Conservation (phyloP, 176 grass and related monocot genomes). For the Ampelocalamus luodianensis region DNA sequence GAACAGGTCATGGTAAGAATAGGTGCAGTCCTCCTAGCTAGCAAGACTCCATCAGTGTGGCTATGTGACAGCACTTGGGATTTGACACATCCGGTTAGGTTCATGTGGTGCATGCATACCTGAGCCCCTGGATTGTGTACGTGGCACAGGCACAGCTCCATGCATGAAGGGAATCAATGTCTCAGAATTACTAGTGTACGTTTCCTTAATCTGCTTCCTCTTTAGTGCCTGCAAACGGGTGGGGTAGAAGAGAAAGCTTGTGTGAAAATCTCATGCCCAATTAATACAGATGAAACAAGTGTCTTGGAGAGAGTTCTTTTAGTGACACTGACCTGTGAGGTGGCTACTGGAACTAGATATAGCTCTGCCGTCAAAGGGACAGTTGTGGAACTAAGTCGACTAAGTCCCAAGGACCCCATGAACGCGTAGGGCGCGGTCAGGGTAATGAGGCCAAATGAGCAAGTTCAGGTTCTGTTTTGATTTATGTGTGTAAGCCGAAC, state of each 20-base stretch:
- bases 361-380: not conserved
- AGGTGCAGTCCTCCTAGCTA: too few relatives aligned
- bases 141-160: not conserved
- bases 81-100: conserved; percentile 25
- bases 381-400: conserved; percentile 11
- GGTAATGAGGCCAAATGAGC: conserved; percentile 34
- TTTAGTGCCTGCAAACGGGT: not conserved
- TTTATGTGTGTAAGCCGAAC: conserved; percentile 19
- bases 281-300: not conserved
- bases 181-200: not conserved
- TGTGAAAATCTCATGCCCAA: not conserved
- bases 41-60: not conserved
- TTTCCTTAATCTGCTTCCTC: not conserved
- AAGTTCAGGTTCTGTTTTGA: conserved; percentile 28
- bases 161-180: not conserved
- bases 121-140: not conserved
- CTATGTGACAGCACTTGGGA: conserved; percentile 11
- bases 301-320: not conserved
- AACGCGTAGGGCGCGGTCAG: conserved; percentile 30
- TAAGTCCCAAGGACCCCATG: not conserved
- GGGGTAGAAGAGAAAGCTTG: too few relatives aligned
- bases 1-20: conserved; percentile 31
- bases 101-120: not conserved
- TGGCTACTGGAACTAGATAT: conserved; percentile 2
- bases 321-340: conserved; percentile 1